These are phyloP conservation scores for Lactarius hatsudake DNA, from an alignment of 768 basidiomycete species.

Conservation along the genomic window DNA sequence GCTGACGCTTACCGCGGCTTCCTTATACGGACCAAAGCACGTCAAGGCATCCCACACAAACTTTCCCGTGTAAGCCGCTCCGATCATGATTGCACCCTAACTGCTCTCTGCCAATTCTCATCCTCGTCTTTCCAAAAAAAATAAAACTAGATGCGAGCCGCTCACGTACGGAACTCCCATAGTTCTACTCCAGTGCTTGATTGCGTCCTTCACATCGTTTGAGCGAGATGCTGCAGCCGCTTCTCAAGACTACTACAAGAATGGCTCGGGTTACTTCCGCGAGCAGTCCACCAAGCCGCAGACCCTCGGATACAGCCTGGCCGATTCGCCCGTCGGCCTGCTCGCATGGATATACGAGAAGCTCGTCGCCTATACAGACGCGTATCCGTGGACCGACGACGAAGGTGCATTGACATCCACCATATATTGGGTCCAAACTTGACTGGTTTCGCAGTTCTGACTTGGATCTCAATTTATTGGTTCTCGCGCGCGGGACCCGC, in stretches of 20 bases:
- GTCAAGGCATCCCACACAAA: slow-evolving; percentile 38
- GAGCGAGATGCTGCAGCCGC: slow-evolving; percentile 39
- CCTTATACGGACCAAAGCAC: slow-evolving; percentile 31
- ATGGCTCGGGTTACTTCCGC: slow-evolving; percentile 40
- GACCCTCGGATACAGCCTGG: slow-evolving; percentile 45
- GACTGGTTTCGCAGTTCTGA: slow-evolving; percentile 31
- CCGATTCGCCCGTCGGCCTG: slow-evolving; percentile 53
- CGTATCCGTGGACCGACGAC: slow-evolving; percentile 54
- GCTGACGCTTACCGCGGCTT: slow-evolving; percentile 32
- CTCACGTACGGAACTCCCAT: slow-evolving; percentile 33
- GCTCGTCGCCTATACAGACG: slow-evolving; percentile 36
- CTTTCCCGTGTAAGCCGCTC: slow-evolving; percentile 31
- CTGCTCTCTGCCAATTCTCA: neutral
- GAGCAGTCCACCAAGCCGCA: slow-evolving; percentile 38
- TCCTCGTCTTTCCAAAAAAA: neutral
- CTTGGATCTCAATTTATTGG: slow-evolving; percentile 54
- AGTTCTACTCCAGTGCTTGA: slow-evolving; percentile 32
- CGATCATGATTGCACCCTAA: neutral
- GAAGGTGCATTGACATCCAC: slow-evolving; percentile 39
- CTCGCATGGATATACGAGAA: slow-evolving; percentile 38
- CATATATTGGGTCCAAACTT: neutral
- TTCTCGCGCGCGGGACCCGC: too few relatives aligned
- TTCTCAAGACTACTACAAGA: slow-evolving; percentile 32
- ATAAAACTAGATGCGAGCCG: neutral
- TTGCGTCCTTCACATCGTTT: slow-evolving; percentile 35